These are phyloP conservation scores for Tulasnella sp. DNA, from an alignment of 768 basidiomycete species.

Conservation along the genomic window DNA sequence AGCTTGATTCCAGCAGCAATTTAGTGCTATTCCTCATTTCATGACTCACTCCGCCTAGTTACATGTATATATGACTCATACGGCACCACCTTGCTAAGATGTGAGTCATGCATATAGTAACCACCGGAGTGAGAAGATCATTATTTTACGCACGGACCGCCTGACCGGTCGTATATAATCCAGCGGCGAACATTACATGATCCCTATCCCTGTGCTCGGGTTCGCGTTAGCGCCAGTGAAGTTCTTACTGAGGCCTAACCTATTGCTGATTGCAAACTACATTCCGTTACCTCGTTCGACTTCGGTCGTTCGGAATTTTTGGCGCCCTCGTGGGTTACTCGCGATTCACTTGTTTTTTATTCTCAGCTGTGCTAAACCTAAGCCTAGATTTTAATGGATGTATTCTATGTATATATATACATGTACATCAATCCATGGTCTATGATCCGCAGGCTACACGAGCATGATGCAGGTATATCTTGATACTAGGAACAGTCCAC, in stretches of 20 bases:
- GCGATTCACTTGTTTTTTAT: not conserved
- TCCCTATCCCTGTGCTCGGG: slow-evolving; percentile 16
- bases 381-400: slow-evolving; percentile 2
- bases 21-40: not conserved
- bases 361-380: slow-evolving; percentile 8
- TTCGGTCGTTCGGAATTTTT: slow-evolving; percentile 16
- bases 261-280: slow-evolving; percentile 18
- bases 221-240: slow-evolving; percentile 16
- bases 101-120: not conserved
- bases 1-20: not conserved
- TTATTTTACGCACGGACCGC: not conserved
- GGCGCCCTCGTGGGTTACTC: slow-evolving; percentile 2
- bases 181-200: not conserved
- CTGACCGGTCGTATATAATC: not conserved
- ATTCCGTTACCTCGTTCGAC: slow-evolving; percentile 9
- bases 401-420: too few species aligned
- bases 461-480: too few species aligned
- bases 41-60: not conserved
- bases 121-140: not conserved
- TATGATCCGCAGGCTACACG: too few species aligned
- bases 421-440: too few species aligned
- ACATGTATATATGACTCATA: too few species aligned
- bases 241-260: slow-evolving; percentile 17
- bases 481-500: too few species aligned
- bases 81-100: too few species aligned